Base-by-base conservation (phyloP, 345 rosid genomes). In the Mallotus nudiflorus region DNA sequence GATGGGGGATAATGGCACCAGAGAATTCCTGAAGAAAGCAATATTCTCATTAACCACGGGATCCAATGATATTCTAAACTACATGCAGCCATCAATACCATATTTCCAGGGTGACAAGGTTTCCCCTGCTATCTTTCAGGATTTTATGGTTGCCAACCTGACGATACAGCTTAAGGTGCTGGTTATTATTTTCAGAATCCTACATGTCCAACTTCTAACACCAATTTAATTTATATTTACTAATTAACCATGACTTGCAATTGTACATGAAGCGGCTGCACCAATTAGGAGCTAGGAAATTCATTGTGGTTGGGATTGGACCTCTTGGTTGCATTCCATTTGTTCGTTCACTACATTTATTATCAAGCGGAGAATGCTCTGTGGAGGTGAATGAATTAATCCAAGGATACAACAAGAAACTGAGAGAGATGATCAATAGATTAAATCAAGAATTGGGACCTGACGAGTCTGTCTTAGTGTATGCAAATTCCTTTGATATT, bases 301-400 rank as follows among this genome's bases (percentile, higher is more conserved):
- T 84, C 24, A 54, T 83, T 25, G 84, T 84, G 1, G 86, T 75
- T 1, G 86, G 87, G 46, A 66, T 89, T 8, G 85, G 96, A 2
- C 91, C 89, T 12, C 81, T 87, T 13, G 91, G 96, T n/a, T 89
- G 91, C 87, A 85, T 91, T 58, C 90, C 85, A 1, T 85, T 84
- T 74, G 77, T 82, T 63, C 81, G 86, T 27, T 84, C 90, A 35
- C 57, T 84, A 31, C 73, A 83, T 25, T 59, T 77, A 29, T 56
- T 85, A 25, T 80, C 81, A 1, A 52, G 64, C 1, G 80, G 85
- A 19, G 42, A 81, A 71, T 91, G 91, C 69, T 87, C 87, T 4
- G 55, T 45, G 3, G 69, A 73, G 52, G 84, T 85, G 70, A 84
- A 88, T 67, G 54, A 75, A 64, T 50, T 86, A 0, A 75, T 77